phyloP scores from a whole-genome alignment of 208 protist species.

The Leishmania turanica region DNA sequence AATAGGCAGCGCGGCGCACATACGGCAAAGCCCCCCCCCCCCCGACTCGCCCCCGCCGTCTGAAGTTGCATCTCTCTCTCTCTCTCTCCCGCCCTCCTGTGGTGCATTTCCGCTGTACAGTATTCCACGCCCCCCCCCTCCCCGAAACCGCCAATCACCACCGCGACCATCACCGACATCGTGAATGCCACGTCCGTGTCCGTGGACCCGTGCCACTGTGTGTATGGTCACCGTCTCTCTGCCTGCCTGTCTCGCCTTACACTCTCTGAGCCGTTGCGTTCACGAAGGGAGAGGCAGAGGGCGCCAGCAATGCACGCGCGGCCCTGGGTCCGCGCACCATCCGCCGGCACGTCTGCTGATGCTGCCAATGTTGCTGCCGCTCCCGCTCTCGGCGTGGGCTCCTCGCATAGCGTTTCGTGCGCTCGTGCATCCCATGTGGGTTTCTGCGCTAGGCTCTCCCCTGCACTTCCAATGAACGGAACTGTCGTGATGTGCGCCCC shows the following conservation, averaged over 20 bases:
- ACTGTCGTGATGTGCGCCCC: neutral
- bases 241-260: neutral
- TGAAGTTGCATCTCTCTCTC: neutral
- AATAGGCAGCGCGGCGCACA: neutral
- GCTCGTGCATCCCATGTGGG: neutral
- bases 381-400: neutral
- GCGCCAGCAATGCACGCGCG: neutral
- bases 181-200: neutral
- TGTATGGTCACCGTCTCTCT: neutral
- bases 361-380: neutral
- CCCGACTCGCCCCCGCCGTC: neutral
- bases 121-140: neutral
- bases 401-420: neutral
- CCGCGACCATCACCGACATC: neutral
- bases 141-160: neutral
- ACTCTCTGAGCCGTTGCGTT: neutral
- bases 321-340: neutral
- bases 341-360: neutral
- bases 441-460: constrained; percentile 1
- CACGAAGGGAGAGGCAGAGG: neutral
- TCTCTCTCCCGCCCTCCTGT: neutral
- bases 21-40: neutral
- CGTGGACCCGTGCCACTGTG: neutral
- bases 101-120: neutral
- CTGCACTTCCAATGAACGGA: neutral